A percentile compares a stretch with the other conserved stretches of the same genome.
Conservation (phyloP, 768 basidiomycete genomes). For the Calocybe cyanea region DNA sequence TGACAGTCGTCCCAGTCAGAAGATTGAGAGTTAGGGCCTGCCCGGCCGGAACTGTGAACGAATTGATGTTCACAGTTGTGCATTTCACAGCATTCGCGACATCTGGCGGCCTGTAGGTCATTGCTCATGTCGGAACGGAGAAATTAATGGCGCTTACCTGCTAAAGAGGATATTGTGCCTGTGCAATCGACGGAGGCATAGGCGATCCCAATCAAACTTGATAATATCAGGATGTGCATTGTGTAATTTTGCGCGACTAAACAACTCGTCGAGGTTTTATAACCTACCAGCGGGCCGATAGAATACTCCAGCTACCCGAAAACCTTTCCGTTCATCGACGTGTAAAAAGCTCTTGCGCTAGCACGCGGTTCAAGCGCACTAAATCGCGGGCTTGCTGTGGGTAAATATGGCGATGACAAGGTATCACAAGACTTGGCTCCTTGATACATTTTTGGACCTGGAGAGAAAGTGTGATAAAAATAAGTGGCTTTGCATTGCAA, state of each 20-base stretch:
- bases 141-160: conserved; percentile 23
- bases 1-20: conserved; percentile 49
- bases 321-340: not conserved
- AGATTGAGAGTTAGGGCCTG: conserved; percentile 45
- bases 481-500: not conserved
- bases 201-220: conserved; percentile 11
- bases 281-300: conserved; percentile 12
- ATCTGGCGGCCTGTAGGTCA: conserved; percentile 26
- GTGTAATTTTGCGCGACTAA: not conserved
- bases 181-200: conserved; percentile 31
- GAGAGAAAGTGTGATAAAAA: not conserved
- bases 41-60: conserved; percentile 55
- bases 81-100: conserved; percentile 50
- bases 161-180: conserved; percentile 51
- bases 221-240: conserved; percentile 10
- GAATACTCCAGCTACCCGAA: conserved; percentile 1
- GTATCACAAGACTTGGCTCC: conserved; percentile 1
- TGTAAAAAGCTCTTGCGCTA: not conserved
- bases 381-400: not conserved
- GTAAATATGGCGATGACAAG: not conserved
- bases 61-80: conserved; percentile 52
- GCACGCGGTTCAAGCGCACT: not conserved
- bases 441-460: not conserved
- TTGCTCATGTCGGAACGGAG: not conserved
- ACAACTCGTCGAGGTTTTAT: conserved; percentile 7